Evolutionary conservation across 768 basidiomycete species (phyloP).

Genomic region (Dacryopinax primogenitus): DNA sequence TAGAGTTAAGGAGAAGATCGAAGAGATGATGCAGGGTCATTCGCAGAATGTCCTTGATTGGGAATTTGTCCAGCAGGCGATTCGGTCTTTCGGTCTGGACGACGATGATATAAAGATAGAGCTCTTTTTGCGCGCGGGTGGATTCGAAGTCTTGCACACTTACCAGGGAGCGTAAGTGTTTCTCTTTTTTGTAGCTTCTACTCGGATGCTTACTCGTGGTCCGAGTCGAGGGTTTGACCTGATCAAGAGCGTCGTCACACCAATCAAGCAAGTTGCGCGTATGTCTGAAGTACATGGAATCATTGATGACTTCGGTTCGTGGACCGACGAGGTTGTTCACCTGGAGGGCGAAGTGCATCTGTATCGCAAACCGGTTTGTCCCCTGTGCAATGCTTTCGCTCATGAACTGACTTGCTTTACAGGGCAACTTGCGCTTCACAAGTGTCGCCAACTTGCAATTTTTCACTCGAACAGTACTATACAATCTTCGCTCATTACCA

Average conservation of each 20-base stretch:
- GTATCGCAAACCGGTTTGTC: conserved; percentile 27
- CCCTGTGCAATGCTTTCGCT: neutral
- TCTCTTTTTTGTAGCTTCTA: neutral
- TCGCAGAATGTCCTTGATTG: conserved; percentile 20
- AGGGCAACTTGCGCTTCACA: conserved; percentile 11
- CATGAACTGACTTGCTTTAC: neutral
- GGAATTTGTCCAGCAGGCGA: conserved; percentile 20
- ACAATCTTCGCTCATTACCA: conserved; percentile 23
- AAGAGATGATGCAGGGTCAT: conserved; percentile 19
- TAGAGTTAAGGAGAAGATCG: conserved; percentile 16
- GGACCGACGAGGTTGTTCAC: conserved; percentile 30
- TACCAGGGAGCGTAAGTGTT: conserved; percentile 32
- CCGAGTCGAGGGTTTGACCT: conserved; percentile 34
- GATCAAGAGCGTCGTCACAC: conserved; percentile 33
- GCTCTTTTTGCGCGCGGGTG: conserved; percentile 28
- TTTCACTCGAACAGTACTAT: conserved; percentile 28
- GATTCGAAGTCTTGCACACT: conserved; percentile 34
- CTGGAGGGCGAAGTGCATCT: conserved; percentile 34
- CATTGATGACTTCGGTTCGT: conserved; percentile 29
- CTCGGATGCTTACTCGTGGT: neutral
- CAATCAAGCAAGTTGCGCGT: conserved; percentile 29
- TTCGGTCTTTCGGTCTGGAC: conserved; percentile 14
- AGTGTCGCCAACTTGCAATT: conserved; percentile 25
- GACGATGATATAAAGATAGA: conserved; percentile 25
- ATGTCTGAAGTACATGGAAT: conserved; percentile 31